Conservation (phyloP, 345 rosid species). For the Chamaenerion angustifolium region DNA sequence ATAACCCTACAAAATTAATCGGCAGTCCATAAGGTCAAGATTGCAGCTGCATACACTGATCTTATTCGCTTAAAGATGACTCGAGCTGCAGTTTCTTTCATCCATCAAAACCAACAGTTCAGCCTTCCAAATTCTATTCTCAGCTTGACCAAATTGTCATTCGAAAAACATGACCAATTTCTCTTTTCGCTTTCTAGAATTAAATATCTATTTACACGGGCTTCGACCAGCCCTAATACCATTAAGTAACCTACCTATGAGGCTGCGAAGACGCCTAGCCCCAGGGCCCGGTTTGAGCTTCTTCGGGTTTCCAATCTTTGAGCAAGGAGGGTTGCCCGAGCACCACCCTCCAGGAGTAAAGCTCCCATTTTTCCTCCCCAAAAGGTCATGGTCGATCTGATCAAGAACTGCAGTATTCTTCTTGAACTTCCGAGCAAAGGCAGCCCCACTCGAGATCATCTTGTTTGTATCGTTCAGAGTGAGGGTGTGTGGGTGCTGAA, state of each 20-base stretch:
- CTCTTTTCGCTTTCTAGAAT: background rate
- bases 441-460: constrained; percentile 71
- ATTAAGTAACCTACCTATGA: constrained; percentile 39
- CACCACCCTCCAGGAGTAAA: constrained; percentile 99
- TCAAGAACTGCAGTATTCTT: constrained; percentile 45
- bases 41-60: background rate
- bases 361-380: constrained; percentile 35
- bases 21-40: too few species aligned
- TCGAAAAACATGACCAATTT: constrained; percentile 5
- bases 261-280: constrained; percentile 47
- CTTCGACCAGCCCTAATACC: constrained; percentile 28
- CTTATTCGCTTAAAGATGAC: background rate
- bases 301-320: constrained; percentile 46
- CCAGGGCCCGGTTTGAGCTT: constrained; percentile 65
- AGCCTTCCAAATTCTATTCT: too few species aligned
- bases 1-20: too few species aligned
- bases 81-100: background rate
- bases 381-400: constrained; percentile 57
- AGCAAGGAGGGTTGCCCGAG: constrained; percentile 53
- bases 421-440: constrained; percentile 80
- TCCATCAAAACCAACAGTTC: background rate
- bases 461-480: constrained; percentile 48
- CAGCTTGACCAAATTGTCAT: background rate
- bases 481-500: constrained; percentile 78
- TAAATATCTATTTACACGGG: constrained; percentile 60